Evolutionary conservation across 2,329 filamentous ascomycete species (phyloP).

Genomic region (Phialophora expanda): DNA sequence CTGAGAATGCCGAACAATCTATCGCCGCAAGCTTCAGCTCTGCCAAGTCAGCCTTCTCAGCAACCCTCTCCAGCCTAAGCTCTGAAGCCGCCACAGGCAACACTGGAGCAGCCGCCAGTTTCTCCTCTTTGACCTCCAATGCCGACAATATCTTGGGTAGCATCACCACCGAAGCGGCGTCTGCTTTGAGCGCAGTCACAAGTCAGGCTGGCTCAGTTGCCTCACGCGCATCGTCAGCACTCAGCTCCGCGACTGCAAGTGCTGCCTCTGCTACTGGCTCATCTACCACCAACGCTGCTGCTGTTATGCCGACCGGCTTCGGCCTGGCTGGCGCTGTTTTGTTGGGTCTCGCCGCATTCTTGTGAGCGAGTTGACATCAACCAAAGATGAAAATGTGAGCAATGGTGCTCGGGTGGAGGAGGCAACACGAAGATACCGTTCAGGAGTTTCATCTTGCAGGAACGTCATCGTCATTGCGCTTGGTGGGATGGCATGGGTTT

Average conservation of each 20-base stretch:
- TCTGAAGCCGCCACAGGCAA: conserved; percentile 27
- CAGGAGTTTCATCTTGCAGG: neutral
- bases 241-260: conserved; percentile 16
- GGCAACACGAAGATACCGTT: neutral
- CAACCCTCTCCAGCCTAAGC: conserved; percentile 28
- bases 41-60: conserved; percentile 22
- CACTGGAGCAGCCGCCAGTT: conserved; percentile 25
- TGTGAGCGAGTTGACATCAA: conserved; percentile 19
- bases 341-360: conserved; percentile 32
- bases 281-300: conserved; percentile 27
- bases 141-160: conserved; percentile 24
- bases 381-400: neutral
- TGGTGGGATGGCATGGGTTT: neutral
- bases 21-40: conserved; percentile 27
- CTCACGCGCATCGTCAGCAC: conserved; percentile 21
- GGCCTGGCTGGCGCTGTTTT: conserved; percentile 31
- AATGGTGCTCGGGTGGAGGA: neutral
- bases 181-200: conserved; percentile 27
- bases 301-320: conserved; percentile 27
- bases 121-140: conserved; percentile 27
- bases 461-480: neutral
- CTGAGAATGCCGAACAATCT: conserved; percentile 18
- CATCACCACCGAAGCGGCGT: conserved; percentile 24
- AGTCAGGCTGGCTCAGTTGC: conserved; percentile 21
- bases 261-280: conserved; percentile 17